These are phyloP conservation scores for Fragaria nilgerrensis DNA, from an alignment of 306 rosid genomes.

Conservation along the genomic window DNA sequence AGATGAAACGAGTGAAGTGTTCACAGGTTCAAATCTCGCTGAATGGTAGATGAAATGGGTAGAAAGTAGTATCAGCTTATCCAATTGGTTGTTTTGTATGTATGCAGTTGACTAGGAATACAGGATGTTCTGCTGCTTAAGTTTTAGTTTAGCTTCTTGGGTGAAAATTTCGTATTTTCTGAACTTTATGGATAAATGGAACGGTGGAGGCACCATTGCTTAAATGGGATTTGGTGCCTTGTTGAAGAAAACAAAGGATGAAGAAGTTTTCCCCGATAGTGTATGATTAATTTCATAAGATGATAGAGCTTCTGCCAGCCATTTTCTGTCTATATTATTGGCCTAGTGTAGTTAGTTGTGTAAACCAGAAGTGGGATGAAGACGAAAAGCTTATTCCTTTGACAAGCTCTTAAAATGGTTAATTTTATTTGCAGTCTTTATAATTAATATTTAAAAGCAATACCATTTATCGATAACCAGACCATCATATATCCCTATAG, in stretches of 20 bases:
- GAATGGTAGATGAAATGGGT: no score
- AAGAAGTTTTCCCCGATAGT: background rate
- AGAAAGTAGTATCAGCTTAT: background rate
- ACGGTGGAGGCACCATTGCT: background rate
- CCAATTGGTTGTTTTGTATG: background rate
- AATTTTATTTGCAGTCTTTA: conserved; percentile 9
- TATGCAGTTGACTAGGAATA: background rate
- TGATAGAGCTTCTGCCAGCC: background rate
- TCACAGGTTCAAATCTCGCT: background rate
- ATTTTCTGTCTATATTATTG: background rate
- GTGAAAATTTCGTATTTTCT: background rate
- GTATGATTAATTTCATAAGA: background rate
- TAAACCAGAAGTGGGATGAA: background rate
- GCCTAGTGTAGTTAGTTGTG: background rate
- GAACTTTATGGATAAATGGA: background rate
- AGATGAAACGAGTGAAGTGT: background rate
- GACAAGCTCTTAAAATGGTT: conserved; percentile 15
- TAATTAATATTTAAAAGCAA: background rate
- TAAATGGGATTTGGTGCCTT: conserved; percentile 11
- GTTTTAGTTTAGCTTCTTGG: background rate
- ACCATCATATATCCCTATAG: conserved; percentile 18
- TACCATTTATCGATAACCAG: conserved; percentile 16
- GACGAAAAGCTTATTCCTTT: background rate
- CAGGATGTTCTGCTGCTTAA: background rate
- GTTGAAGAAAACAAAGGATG: background rate